Evolutionary conservation across 768 basidiomycete species (phyloP).

Genomic region (Tricholoma sp.): DNA sequence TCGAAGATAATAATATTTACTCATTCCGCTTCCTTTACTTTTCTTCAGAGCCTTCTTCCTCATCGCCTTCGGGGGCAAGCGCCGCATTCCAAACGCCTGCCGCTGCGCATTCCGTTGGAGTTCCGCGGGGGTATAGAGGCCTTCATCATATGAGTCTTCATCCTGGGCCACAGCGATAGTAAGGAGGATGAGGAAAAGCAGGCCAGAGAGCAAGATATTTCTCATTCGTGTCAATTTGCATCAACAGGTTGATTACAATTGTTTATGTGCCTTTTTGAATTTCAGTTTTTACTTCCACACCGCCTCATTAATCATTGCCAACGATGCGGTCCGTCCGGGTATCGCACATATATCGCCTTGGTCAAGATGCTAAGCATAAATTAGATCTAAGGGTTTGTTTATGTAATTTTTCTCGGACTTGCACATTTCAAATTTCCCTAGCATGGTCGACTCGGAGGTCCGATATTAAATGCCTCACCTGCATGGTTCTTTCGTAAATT

Average conservation of each 20-base stretch:
- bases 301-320: too few species aligned
- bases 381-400: too few species aligned
- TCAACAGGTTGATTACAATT: not conserved
- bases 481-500: too few species aligned
- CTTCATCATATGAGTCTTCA: not conserved
- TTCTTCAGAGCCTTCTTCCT: slow-evolving; percentile 4
- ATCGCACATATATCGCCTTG: too few species aligned
- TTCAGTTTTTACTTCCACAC: not conserved
- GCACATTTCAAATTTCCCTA: too few species aligned
- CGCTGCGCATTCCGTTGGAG: slow-evolving; percentile 8
- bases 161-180: not conserved
- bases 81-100: slow-evolving; percentile 5
- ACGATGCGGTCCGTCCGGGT: too few species aligned
- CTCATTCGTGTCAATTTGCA: not conserved
- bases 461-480: too few species aligned
- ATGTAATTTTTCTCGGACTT: too few species aligned
- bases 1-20: not conserved
- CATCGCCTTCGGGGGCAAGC: slow-evolving; percentile 4
- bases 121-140: slow-evolving; percentile 5
- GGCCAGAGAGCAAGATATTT: not conserved
- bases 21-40: not conserved
- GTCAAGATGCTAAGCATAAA: too few species aligned
- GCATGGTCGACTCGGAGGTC: too few species aligned
- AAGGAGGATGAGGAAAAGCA: not conserved
- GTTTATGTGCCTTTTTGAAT: not conserved